phyloP scores from a whole-genome alignment of 768 basidiomycete species.

The Hygrophoropsis aurantiaca region DNA sequence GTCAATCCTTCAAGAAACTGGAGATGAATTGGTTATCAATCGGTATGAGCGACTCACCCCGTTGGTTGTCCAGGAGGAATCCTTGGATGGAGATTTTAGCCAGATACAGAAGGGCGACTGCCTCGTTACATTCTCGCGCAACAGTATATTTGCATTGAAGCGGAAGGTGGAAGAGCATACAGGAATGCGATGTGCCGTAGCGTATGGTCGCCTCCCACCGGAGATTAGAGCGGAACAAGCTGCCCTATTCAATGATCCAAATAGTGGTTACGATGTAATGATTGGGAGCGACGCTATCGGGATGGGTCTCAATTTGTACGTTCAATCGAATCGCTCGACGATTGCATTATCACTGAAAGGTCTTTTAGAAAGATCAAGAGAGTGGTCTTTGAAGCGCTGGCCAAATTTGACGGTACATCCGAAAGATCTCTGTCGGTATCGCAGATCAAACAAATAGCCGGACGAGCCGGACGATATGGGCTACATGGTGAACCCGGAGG shows the following conservation, averaged over 20 bases:
- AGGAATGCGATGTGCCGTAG: constrained; percentile 82
- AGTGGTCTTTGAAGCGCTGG: constrained; percentile 70
- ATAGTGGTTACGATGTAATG: constrained; percentile 84
- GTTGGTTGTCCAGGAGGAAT: constrained; percentile 63
- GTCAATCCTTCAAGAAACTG: constrained; percentile 67
- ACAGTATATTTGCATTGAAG: constrained; percentile 76
- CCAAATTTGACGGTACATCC: constrained; percentile 60
- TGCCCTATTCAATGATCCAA: constrained; percentile 81
- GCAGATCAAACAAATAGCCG: constrained; percentile 91
- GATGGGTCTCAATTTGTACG: constrained; percentile 96
- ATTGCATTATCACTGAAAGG: not conserved
- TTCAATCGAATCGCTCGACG: constrained; percentile 6
- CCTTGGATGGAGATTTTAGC: constrained; percentile 58
- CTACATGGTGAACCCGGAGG: constrained; percentile 60
- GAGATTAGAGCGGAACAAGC: constrained; percentile 93
- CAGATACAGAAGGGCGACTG: constrained; percentile 83
- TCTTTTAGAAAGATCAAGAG: constrained; percentile 82
- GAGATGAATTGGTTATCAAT: constrained; percentile 78
- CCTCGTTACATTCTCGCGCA: constrained; percentile 81
- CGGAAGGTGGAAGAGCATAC: constrained; percentile 66
- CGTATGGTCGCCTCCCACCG: constrained; percentile 89
- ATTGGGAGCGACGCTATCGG: constrained; percentile 95
- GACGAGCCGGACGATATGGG: constrained; percentile 89
- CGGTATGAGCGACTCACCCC: constrained; percentile 90
- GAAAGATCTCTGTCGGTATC: constrained; percentile 58